Base-by-base conservation (phyloP, 495 filamentous ascomycete species). In the Staphylotrichum longicolle region DNA sequence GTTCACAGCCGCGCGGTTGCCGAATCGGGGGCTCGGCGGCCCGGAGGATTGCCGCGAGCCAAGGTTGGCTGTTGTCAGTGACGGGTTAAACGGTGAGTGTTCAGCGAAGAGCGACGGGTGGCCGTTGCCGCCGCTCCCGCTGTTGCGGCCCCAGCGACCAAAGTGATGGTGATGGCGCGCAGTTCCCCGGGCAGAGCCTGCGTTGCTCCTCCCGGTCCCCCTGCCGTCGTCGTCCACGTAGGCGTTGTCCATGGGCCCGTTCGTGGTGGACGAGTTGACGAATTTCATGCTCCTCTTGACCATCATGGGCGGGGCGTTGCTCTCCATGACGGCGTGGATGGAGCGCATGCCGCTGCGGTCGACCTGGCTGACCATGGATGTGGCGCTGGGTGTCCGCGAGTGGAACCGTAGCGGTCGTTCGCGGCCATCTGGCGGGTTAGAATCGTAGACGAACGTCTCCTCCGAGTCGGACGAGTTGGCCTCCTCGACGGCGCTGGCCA, bases 391-490 rank as follows among this genome's bases (percentile, higher is more conserved):
- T 10, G 94, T 98, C 47, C 94, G 85, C 14, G 95, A 98, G 74
- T 98, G 93, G 69, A 93, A 94, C 54, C 92, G 82, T 55, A 83
- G 80, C 45, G 89, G 86, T n/a, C 91, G 85, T 46, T 88, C 88
- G 56, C 82, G 84, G 30, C 81, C 80, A 64, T 98, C 94, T 10
- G 91, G 91, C 10, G 95, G 94, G 70, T 98, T 98, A 9, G 94
- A 98, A 75, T 98, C 94, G 77, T 98, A 98, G 4, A 98, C 93
- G 73, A 98, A 98, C 0, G 95, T 98, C 74, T 97, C 95, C 65
- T 97, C 94, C 3, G 95, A 98, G 69, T 72, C 94, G 14, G 93
- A 96, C 7, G 93, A 94, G 73, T 97, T 89, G 44, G 90, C 91
- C 66, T 86, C 84, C 73, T 96, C 92, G 48, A 98, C 91, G 4